Evolutionary conservation across 306 rosid genomes (phyloP).

Genomic region (Malus sieversii): DNA sequence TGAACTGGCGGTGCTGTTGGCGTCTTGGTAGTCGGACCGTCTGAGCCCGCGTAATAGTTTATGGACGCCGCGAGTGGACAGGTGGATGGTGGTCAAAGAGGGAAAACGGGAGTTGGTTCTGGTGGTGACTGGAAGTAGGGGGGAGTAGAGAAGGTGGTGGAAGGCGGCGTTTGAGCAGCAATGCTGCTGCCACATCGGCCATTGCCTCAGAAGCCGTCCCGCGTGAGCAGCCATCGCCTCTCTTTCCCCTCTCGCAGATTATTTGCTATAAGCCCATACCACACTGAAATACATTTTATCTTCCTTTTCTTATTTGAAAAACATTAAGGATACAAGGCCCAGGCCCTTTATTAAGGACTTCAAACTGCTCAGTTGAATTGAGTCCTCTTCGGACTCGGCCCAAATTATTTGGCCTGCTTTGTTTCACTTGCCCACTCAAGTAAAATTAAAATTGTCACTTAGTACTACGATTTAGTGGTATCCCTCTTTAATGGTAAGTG

Average conservation of each 20-base stretch:
- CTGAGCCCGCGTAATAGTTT: constrained; percentile 32
- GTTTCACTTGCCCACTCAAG: too few species aligned
- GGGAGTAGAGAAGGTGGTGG: constrained; percentile 18
- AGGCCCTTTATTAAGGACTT: neutral
- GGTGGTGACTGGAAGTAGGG: constrained; percentile 7
- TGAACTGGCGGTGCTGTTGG: neutral
- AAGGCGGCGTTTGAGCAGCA: constrained; percentile 13
- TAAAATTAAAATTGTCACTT: too few species aligned
- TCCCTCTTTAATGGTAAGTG: too few species aligned
- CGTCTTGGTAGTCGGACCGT: constrained; percentile 21
- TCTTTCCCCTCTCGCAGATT: neutral
- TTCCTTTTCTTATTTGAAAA: neutral
- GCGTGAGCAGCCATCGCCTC: constrained; percentile 32
- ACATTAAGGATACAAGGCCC: neutral
- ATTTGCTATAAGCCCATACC: neutral
- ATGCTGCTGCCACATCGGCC: constrained; percentile 37
- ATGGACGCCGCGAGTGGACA: constrained; percentile 35
- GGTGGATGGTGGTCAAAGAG: constrained; percentile 19
- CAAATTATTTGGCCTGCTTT: too few species aligned
- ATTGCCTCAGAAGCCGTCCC: constrained; percentile 51
- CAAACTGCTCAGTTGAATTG: neutral
- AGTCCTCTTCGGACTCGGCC: neutral
- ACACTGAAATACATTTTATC: neutral
- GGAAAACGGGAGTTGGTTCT: constrained; percentile 16
- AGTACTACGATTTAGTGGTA: too few species aligned